A percentile compares a stretch with the other conserved stretches of the same genome.
phyloP scores from a whole-genome alignment of 2,329 filamentous ascomycete genomes.

The Grosmannia penicillata region DNA sequence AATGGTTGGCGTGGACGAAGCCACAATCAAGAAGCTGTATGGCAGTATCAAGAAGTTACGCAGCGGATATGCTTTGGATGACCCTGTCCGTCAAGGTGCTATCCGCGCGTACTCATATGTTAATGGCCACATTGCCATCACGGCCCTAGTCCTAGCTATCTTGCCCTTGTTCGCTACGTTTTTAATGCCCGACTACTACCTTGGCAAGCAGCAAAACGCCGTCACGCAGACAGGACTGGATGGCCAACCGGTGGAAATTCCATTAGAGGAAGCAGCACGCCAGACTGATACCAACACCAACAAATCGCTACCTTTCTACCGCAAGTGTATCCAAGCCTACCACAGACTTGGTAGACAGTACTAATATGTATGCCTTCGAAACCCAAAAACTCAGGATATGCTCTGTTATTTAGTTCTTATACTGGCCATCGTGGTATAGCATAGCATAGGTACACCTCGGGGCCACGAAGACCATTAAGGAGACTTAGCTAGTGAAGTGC shows the following conservation, averaged over 20 bases:
- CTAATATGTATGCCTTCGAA: too few species aligned
- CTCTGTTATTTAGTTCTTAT: too few species aligned
- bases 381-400: too few species aligned
- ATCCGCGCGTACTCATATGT: constrained; percentile 35
- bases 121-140: constrained; percentile 17
- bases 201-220: constrained; percentile 12
- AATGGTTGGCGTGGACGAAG: constrained; percentile 27
- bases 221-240: constrained; percentile 11
- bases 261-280: too few species aligned
- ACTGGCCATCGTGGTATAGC: too few species aligned
- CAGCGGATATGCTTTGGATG: constrained; percentile 38
- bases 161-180: constrained; percentile 20
- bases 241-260: background rate
- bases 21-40: constrained; percentile 31
- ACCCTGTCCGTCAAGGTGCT: constrained; percentile 41
- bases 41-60: constrained; percentile 30
- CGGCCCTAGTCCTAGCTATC: constrained; percentile 16
- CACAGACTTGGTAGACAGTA: too few species aligned
- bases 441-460: too few species aligned
- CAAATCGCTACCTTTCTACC: too few species aligned
- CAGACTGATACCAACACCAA: too few species aligned
- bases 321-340: too few species aligned
- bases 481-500: too few species aligned
- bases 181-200: constrained; percentile 24
- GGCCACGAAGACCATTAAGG: too few species aligned